Base-by-base conservation (phyloP, 176 grass and related monocot species). In the Carex myosuroides region DNA sequence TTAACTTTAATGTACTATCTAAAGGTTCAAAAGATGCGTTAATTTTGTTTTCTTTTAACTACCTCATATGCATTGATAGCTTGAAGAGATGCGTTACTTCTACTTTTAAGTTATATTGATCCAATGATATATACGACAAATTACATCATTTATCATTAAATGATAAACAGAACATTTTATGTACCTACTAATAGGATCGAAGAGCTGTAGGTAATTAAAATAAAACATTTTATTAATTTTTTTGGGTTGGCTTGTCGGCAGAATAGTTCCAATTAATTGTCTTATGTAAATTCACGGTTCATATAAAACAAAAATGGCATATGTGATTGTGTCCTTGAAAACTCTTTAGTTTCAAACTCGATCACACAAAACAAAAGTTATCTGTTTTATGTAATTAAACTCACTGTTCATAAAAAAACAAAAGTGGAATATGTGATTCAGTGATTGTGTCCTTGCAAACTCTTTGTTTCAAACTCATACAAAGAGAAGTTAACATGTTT, bases 221-320 rank as follows among this genome's bases (percentile, higher is more conserved):
- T 70, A 9, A 39, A 10, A 42, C 17, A 8, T 48, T 11, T 48
- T n/a, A 59, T n/a, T 20, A 60, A 42, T 56, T 26, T 54, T 30
- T 56, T 13, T 56, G 21, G 11, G 10, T 32, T 79, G 50, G 6
- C 2, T 62, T 64, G 37, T 63, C 37, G 30, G 32, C 44, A 42
- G n/a, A 81, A 63, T 55, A 63, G 18, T 57, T 84, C 75, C 26
- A 24, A 44, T 76, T 76, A 41, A 42, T 85, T 85, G 70, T 46
- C 84, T 79, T 79, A 77, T 85, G 53, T 76, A 35, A 50, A 57
- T 21, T 85, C 44, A 79, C 26, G 60, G 72, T 85, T 66, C 21
- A 60, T 75, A 76, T 66, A 16, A 37, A 79, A 79, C 67, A 73
- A 85, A 85, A 85, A 37, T 64, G 3, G 30, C 59, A 35, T 41